A percentile compares a stretch with the other conserved stretches of the same genome.
These are phyloP conservation scores for Umbilicaria muhlenbergii DNA, from an alignment of 495 filamentous ascomycete genomes.

Conservation along the genomic window DNA sequence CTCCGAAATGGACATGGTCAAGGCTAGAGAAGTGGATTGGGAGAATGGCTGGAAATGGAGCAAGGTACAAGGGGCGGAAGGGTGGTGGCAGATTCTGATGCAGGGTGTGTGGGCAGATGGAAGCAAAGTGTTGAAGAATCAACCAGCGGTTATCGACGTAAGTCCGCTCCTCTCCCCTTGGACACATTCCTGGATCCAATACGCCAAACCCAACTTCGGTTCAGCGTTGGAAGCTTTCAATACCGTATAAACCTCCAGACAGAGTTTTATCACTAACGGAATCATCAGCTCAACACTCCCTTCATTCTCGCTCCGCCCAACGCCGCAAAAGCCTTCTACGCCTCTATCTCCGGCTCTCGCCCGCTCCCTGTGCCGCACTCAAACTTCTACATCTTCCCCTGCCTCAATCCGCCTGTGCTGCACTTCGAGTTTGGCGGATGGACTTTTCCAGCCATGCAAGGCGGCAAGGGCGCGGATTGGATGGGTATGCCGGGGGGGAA, in stretches of 20 bases:
- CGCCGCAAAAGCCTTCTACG: constrained; percentile 20
- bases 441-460: constrained; percentile 16
- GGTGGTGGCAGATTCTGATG: constrained; percentile 23
- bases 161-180: not conserved
- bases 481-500: constrained; percentile 14
- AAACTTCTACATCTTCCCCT: constrained; percentile 20
- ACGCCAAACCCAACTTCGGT: too few species aligned
- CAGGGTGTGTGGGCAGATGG: constrained; percentile 18
- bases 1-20: constrained; percentile 1
- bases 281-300: constrained; percentile 15
- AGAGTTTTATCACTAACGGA: too few species aligned
- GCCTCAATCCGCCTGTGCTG: constrained; percentile 17
- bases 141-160: constrained; percentile 19
- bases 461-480: constrained; percentile 8
- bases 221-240: too few species aligned
- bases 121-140: constrained; percentile 16
- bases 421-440: constrained; percentile 16
- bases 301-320: constrained; percentile 22
- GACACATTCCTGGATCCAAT: too few species aligned
- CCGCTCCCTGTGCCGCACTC: constrained; percentile 14
- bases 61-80: constrained; percentile 17
- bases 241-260: too few species aligned
- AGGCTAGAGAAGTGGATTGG: constrained; percentile 6
- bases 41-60: constrained; percentile 17
- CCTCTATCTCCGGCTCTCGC: constrained; percentile 17